Percentiles rank a stretch among this genome's conserved stretches.
Conservation (phyloP, 1,284 basidiomycete species). For the Neolentinus lepideus region DNA sequence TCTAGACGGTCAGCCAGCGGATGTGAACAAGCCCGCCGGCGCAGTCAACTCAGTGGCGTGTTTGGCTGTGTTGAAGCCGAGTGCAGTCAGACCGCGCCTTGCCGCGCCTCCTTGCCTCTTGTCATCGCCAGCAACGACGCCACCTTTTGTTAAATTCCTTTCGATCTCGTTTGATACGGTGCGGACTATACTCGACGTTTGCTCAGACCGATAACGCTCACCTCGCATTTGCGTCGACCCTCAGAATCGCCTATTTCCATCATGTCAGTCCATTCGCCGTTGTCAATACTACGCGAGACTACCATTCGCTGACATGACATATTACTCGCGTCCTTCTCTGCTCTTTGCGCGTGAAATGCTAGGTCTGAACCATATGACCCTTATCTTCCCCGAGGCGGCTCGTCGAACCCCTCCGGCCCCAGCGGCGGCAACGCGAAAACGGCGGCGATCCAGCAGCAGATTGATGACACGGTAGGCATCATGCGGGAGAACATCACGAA, state of each 20-base stretch:
- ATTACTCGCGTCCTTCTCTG: not conserved
- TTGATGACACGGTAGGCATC: constrained; percentile 92
- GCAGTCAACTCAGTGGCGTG: not conserved
- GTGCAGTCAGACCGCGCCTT: not conserved
- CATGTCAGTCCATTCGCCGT: not conserved
- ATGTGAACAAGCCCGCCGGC: no score
- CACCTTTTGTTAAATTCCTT: not conserved
- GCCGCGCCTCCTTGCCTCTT: not conserved
- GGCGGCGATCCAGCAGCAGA: constrained; percentile 88
- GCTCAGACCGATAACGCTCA: not conserved
- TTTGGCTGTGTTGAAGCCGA: not conserved
- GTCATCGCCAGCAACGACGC: not conserved
- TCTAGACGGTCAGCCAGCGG: no score
- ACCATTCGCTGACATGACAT: not conserved
- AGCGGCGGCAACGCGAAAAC: constrained; percentile 72
- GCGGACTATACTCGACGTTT: not conserved
- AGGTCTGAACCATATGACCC: constrained; percentile 96
- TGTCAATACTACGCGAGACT: not conserved
- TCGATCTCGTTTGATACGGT: not conserved
- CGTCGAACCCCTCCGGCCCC: constrained; percentile 44
- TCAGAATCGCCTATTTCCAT: not conserved
- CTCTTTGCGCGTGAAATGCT: not conserved
- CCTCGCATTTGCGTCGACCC: not conserved
- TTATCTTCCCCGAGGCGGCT: constrained; percentile 82
- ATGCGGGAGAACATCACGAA: constrained; percentile 98